Conservation (phyloP, 805 yeast species). For the Suhomyces vadensis region DNA sequence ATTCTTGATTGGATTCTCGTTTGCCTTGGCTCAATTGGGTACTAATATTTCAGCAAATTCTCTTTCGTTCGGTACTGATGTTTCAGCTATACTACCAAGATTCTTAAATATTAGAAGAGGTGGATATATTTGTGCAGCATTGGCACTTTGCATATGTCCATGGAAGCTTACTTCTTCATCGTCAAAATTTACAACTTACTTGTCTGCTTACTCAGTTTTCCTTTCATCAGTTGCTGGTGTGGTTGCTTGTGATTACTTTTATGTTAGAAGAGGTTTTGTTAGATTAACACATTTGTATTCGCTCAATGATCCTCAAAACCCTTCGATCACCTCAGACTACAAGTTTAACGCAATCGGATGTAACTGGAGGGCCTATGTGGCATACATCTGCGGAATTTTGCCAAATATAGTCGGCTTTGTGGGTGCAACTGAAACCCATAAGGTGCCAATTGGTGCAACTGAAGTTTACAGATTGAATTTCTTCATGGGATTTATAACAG, state of each 20-base stretch:
- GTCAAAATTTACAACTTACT: constrained; percentile 73
- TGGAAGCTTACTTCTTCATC: constrained; percentile 77
- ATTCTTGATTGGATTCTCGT: constrained; percentile 67
- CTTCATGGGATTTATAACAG: constrained; percentile 68
- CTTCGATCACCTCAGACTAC: constrained; percentile 43
- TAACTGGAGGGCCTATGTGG: constrained; percentile 83
- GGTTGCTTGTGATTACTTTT: constrained; percentile 64
- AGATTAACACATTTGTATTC: constrained; percentile 65
- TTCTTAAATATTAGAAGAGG: constrained; percentile 78
- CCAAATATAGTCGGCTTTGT: constrained; percentile 89
- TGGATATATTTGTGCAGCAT: constrained; percentile 69
- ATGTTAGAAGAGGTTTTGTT: constrained; percentile 70
- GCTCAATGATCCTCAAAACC: constrained; percentile 36
- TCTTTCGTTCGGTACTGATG: constrained; percentile 71
- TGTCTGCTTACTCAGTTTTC: constrained; percentile 81
- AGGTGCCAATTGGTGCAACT: constrained; percentile 77
- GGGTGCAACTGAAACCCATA: constrained; percentile 70
- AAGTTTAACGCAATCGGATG: constrained; percentile 62
- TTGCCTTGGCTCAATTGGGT: constrained; percentile 76
- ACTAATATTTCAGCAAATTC: constrained; percentile 75
- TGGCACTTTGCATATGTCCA: constrained; percentile 75
- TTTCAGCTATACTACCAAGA: constrained; percentile 63
- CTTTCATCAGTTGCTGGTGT: constrained; percentile 83
- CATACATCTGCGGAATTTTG: constrained; percentile 75
- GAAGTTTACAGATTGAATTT: constrained; percentile 72